Evolutionary conservation across 495 filamentous ascomycete genomes (phyloP).

Genomic region (Neurospora sp.): DNA sequence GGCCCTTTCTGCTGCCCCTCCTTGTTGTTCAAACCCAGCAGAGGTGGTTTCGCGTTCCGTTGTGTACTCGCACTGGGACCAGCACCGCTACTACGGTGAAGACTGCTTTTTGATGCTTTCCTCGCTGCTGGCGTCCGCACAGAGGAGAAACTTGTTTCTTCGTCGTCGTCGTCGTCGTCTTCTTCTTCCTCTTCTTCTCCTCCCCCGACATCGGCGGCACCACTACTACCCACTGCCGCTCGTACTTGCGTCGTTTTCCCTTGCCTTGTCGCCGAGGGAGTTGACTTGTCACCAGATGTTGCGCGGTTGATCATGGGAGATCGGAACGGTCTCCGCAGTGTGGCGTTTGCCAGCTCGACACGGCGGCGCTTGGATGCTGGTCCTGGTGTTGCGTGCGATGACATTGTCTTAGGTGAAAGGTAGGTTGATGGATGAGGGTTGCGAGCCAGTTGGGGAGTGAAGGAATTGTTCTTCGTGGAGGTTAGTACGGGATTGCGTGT

Average conservation of each 20-base stretch:
- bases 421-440: neutral
- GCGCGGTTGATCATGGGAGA: constrained; percentile 19
- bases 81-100: neutral
- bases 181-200: neutral
- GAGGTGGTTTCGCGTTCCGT: neutral
- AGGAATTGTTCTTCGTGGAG: neutral
- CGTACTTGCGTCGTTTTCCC: neutral
- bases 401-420: constrained; percentile 1
- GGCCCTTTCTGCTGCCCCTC: neutral
- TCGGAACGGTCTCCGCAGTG: constrained; percentile 19
- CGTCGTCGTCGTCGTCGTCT: neutral
- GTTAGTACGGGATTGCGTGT: neutral
- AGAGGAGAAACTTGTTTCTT: neutral
- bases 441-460: neutral
- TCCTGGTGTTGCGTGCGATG: constrained; percentile 11
- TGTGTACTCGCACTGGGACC: neutral
- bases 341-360: constrained; percentile 17
- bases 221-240: neutral
- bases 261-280: neutral
- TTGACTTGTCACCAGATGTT: neutral
- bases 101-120: neutral
- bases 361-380: constrained; percentile 22
- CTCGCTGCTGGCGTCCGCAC: neutral
- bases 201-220: neutral
- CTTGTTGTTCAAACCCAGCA: neutral